These are phyloP conservation scores for Xylariaceae sp. DNA, from an alignment of 2,329 filamentous ascomycete species.

Conservation along the genomic window DNA sequence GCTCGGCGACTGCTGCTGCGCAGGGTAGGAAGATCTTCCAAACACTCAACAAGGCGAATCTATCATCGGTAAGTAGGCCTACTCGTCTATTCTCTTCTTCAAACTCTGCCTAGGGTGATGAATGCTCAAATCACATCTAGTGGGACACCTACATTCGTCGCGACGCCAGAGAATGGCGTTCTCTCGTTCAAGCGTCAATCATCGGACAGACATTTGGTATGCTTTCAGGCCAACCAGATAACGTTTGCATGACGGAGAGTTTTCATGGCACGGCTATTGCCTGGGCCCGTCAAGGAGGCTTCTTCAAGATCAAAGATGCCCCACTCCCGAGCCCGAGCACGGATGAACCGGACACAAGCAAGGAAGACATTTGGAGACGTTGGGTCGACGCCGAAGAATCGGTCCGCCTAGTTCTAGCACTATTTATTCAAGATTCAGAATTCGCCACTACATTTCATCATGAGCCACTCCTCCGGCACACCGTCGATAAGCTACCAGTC, in stretches of 20 bases:
- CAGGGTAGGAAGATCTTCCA: conserved; percentile 27
- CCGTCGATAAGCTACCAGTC: conserved; percentile 14
- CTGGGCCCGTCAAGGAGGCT: conserved; percentile 26
- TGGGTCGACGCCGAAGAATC: conserved; percentile 27
- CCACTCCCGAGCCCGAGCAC: conserved; percentile 20
- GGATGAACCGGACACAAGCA: conserved; percentile 10
- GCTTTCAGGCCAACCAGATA: conserved; percentile 27
- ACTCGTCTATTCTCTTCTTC: neutral
- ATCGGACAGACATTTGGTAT: conserved; percentile 27
- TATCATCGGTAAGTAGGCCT: conserved; percentile 19
- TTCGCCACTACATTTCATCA: conserved; percentile 28
- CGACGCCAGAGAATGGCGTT: conserved; percentile 26
- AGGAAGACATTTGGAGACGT: conserved; percentile 23
- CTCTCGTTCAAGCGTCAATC: conserved; percentile 26
- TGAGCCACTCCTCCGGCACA: conserved; percentile 22
- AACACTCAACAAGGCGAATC: conserved; percentile 26
- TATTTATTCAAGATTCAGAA: conserved; percentile 27
- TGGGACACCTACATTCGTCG: conserved; percentile 29
- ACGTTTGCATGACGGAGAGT: conserved; percentile 28
- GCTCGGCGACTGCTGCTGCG: conserved; percentile 24
- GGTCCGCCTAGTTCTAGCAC: conserved; percentile 23
- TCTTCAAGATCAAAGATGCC: conserved; percentile 24
- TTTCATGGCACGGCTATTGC: conserved; percentile 27
- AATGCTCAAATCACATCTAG: neutral
- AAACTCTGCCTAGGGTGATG: neutral